Conservation (phyloP, 148 eudicot species). For the Vaccinium myrtillus region DNA sequence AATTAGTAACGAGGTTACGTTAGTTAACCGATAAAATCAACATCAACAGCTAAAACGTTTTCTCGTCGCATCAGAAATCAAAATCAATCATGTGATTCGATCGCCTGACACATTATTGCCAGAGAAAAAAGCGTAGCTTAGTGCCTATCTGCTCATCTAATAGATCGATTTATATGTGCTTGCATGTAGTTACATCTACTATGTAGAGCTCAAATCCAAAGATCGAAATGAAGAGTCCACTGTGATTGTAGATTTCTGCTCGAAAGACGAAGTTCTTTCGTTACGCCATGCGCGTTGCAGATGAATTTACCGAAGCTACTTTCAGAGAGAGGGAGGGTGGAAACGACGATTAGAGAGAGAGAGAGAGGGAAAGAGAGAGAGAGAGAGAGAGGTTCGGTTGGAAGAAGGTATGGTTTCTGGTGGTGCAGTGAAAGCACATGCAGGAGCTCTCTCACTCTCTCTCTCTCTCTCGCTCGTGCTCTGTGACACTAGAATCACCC, state of each 20-base stretch:
- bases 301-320: not conserved
- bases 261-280: not conserved
- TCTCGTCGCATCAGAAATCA: not conserved
- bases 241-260: not conserved
- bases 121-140: not conserved
- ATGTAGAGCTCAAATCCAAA: not conserved
- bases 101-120: not conserved
- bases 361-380: not conserved
- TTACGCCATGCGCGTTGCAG: not conserved
- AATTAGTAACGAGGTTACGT: not conserved
- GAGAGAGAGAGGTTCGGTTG: not conserved
- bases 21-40: not conserved
- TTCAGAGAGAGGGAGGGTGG: not conserved
- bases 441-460: not conserved
- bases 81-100: not conserved
- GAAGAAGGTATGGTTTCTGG: slow-evolving; percentile 3
- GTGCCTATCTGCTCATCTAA: not conserved
- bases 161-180: not conserved
- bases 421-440: slow-evolving; percentile 22
- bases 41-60: not conserved
- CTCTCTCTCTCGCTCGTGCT: not conserved
- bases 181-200: not conserved
- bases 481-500: no score
- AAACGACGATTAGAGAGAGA: not conserved
- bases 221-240: not conserved